These are phyloP conservation scores for Paspalum vaginatum DNA, from an alignment of 176 grass and related monocot genomes.

Conservation along the genomic window DNA sequence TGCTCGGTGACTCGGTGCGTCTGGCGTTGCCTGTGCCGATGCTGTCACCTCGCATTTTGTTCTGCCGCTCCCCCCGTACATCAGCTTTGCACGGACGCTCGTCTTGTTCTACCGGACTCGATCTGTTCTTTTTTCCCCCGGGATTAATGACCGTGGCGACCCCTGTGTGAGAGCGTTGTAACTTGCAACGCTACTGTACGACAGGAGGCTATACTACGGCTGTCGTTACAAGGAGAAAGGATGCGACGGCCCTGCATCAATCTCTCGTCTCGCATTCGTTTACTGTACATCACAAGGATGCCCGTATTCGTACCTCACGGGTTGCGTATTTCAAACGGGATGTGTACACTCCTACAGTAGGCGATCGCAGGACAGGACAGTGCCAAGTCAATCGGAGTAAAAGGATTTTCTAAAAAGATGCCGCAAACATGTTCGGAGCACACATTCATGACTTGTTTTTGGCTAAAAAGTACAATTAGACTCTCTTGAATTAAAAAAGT, in stretches of 20 bases:
- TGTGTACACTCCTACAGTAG: not conserved
- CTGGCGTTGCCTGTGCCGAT: not conserved
- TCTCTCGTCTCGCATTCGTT: not conserved
- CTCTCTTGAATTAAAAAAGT: too few relatives aligned
- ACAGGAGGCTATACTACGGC: too few relatives aligned
- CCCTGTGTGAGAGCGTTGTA: too few relatives aligned
- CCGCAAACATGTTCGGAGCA: too few relatives aligned
- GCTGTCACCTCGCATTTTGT: not conserved
- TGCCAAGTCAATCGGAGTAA: too few relatives aligned
- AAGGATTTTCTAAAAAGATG: too few relatives aligned
- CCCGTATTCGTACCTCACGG: not conserved
- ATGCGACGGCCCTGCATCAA: not conserved
- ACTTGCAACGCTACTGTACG: not conserved
- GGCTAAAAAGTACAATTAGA: too few relatives aligned
- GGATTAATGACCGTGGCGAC: not conserved
- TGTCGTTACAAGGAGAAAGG: not conserved
- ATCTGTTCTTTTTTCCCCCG: not conserved
- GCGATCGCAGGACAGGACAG: too few relatives aligned
- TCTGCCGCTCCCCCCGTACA: not conserved
- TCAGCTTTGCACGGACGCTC: slow-evolving; percentile 16
- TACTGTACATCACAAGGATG: not conserved
- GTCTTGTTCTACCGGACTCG: not conserved
- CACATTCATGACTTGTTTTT: too few relatives aligned
- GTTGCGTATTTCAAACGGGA: not conserved
- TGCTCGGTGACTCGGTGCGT: too few relatives aligned